Conservation (phyloP, 1,284 basidiomycete species). For the Bjerkandera adusta region DNA sequence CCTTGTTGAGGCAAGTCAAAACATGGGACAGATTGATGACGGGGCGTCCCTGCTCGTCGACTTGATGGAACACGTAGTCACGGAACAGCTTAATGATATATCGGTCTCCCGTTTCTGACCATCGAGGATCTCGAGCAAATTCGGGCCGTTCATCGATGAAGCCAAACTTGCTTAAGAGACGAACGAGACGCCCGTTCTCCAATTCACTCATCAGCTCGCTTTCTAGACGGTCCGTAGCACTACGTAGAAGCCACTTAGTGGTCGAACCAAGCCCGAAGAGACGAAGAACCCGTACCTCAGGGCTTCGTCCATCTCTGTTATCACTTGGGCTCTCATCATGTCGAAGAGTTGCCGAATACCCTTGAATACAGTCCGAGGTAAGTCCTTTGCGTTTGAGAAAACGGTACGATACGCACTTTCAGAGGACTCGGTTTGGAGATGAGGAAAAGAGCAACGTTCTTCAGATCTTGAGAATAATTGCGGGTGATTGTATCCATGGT, state of each 20-base stretch:
- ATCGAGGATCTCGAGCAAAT: constrained; percentile 94
- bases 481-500: constrained; percentile 77
- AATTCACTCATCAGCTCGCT: constrained; percentile 85
- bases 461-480: constrained; percentile 80
- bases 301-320: constrained; percentile 83
- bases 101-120: constrained; percentile 98
- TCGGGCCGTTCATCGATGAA: constrained; percentile 99
- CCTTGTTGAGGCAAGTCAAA: constrained; percentile 90
- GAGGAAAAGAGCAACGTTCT: constrained; percentile 78
- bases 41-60: constrained; percentile 88
- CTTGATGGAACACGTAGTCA: constrained; percentile 98
- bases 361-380: constrained; percentile 35
- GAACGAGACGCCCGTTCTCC: constrained; percentile 95
- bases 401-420: constrained; percentile 40
- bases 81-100: constrained; percentile 99
- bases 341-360: constrained; percentile 79
- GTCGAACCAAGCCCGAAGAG: too few species aligned
- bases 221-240: constrained; percentile 82
- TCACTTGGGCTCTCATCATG: constrained; percentile 72
- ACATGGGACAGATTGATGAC: constrained; percentile 91
- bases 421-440: constrained; percentile 69
- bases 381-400: constrained; percentile 10
- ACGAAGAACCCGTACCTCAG: constrained; percentile 55
- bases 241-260: constrained; percentile 26
- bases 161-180: constrained; percentile 91